These are phyloP conservation scores for Capsicum baccatum DNA, from an alignment of 257 asterid genomes.

Conservation along the genomic window DNA sequence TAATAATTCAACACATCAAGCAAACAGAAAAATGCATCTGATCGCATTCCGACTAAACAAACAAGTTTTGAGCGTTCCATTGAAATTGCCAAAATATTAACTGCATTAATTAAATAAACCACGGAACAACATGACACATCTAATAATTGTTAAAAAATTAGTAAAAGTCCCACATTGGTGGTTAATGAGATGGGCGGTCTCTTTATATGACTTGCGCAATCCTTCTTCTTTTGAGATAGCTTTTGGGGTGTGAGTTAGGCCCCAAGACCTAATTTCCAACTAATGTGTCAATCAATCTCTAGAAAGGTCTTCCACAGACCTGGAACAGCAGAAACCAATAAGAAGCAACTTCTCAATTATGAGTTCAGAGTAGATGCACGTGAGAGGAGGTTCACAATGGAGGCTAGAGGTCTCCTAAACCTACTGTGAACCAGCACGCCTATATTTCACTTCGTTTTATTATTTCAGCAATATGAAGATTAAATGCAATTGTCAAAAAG, in stretches of 20 bases:
- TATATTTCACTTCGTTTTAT: background rate
- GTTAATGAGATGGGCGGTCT: too few species aligned
- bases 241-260: too few species aligned
- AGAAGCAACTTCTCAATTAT: conserved; percentile 6
- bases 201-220: too few species aligned
- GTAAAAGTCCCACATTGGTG: too few species aligned
- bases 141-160: background rate
- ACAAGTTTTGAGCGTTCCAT: background rate
- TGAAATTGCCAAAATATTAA: background rate
- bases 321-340: background rate
- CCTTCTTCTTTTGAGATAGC: too few species aligned
- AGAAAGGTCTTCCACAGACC: conserved; percentile 1
- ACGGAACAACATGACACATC: background rate
- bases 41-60: background rate
- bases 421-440: background rate
- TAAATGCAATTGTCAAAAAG: background rate
- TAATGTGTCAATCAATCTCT: background rate
- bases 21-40: conserved; percentile 15
- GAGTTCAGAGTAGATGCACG: background rate
- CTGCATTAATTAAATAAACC: background rate
- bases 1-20: background rate
- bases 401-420: background rate
- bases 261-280: too few species aligned
- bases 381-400: conserved; percentile 18
- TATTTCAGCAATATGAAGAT: conserved; percentile 12